Evolutionary conservation across 2,329 filamentous ascomycete genomes (phyloP), one percentile per base, ranked within the genome.

Genomic region (Grosmannia huntii): DNA sequence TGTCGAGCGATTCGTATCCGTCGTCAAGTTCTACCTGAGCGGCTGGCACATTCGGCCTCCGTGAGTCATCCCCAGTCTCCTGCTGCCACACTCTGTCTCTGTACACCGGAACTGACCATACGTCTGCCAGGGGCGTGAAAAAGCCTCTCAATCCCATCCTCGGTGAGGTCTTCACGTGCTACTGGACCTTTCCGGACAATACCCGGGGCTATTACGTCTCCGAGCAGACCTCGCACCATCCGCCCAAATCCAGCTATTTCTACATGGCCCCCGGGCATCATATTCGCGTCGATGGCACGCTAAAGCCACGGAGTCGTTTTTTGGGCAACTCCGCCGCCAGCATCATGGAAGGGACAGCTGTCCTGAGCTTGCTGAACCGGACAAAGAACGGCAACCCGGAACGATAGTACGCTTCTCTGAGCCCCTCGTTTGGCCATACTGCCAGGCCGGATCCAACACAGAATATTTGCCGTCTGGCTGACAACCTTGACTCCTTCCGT

Each of bases 21-120:
- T 99, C 55, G 89, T 96, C 69, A 96, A 95, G 73, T 99, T 99
- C 72, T 99, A 99, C 72, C 78, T 99, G 51, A 96, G 90, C 71
- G 94, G 94, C 67, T 99, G 94, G 94, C 94, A 99, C 71, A 96
- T 99, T 70, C 94, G 92, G 72, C 94, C 94, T 68, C 88, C 90
- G 90, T 95, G 81, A 68, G 88, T 79, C 7, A 44, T 21, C 21
- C 44, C 41, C 52, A 51, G 7, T 31, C 4, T 12, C 12, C 31
- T 33, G 19, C 25, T 19, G 33, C n/a, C 44, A n/a, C 27, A 36
- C 4, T 19, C 3, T n/a, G 14, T 19, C 9, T 19, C 9, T n/a
- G 4, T 16, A 28, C 38, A 36, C 9, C 5, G 19, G 7, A 50
- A 28, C 55, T 50, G 31, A 55, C 41, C 36, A 6, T 11, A 9